phyloP scores from a whole-genome alignment of 2,329 filamentous ascomycete species.

The Trichoderma afroharzianum region DNA sequence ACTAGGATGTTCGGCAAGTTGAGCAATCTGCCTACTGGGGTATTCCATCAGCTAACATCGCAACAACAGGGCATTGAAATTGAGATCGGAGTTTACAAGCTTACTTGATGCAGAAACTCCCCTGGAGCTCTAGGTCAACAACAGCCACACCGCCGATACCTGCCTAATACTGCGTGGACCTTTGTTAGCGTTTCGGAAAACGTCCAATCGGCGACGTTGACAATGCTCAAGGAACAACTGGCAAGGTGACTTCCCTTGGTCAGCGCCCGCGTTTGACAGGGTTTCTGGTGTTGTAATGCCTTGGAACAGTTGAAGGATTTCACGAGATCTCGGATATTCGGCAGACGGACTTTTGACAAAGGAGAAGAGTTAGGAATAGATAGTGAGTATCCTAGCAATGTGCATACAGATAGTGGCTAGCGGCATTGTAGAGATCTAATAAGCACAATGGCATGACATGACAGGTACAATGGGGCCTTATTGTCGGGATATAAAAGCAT shows the following conservation, averaged over 20 bases:
- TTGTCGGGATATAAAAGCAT: neutral
- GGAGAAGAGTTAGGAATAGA: neutral
- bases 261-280: neutral
- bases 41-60: neutral
- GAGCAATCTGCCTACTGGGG: neutral
- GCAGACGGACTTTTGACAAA: neutral
- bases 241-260: neutral
- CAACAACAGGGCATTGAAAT: neutral
- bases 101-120: conserved; percentile 6
- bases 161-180: conserved; percentile 6
- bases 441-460: neutral
- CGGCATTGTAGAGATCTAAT: neutral
- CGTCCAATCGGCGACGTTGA: neutral
- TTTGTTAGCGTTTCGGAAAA: conserved; percentile 5
- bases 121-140: neutral
- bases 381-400: neutral
- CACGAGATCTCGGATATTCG: neutral
- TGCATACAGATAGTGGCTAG: neutral
- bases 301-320: neutral
- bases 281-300: neutral
- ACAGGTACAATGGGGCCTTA: neutral
- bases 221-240: neutral
- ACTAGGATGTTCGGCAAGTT: neutral
- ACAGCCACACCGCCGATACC: neutral
- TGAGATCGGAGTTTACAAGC: neutral